phyloP scores from a whole-genome alignment of 495 filamentous ascomycete genomes.

The Penicillium fimorum region DNA sequence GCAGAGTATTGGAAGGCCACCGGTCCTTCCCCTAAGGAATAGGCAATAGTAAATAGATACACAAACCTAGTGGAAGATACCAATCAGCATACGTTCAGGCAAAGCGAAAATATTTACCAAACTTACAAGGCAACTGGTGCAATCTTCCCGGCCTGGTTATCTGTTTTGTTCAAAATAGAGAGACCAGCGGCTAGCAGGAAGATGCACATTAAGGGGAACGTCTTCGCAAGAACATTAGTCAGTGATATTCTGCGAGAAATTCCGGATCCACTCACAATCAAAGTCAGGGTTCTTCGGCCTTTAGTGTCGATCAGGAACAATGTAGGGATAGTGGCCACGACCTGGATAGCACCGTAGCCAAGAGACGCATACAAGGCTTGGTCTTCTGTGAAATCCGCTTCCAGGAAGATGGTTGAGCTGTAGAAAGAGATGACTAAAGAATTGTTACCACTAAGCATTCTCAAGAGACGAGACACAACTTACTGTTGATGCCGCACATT shows the following conservation, averaged over 20 bases:
- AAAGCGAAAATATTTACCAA: neutral
- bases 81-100: neutral
- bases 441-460: constrained; percentile 7
- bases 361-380: constrained; percentile 67
- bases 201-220: constrained; percentile 77
- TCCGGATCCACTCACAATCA: constrained; percentile 31
- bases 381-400: constrained; percentile 54
- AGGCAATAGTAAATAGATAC: constrained; percentile 44
- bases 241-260: neutral
- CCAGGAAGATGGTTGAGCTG: constrained; percentile 64
- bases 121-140: constrained; percentile 34
- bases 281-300: constrained; percentile 62
- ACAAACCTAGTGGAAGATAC: constrained; percentile 29
- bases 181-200: constrained; percentile 67
- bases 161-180: constrained; percentile 42
- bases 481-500: constrained; percentile 47
- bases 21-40: constrained; percentile 50
- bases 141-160: constrained; percentile 18
- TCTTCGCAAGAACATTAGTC: constrained; percentile 58
- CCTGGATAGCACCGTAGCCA: constrained; percentile 62
- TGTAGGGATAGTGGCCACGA: constrained; percentile 68
- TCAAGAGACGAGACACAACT: constrained; percentile 20
- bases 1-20: constrained; percentile 53
- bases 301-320: constrained; percentile 74
- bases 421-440: constrained; percentile 75